Evolutionary conservation across 1,139 yeast species (phyloP), one percentile per base, ranked within the genome.

Genomic region (Torulaspora pretoriensis): DNA sequence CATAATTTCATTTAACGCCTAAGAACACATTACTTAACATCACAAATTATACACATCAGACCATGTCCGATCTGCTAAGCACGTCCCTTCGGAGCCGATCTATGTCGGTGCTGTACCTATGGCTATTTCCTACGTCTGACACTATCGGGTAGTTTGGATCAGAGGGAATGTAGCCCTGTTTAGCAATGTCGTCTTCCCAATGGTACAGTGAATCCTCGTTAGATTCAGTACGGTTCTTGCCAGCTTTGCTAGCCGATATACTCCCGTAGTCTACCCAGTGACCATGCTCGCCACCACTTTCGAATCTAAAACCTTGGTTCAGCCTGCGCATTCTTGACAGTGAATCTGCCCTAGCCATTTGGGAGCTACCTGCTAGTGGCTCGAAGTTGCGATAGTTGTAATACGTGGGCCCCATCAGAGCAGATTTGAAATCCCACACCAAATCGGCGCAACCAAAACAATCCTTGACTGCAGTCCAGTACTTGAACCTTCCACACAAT

Each of bases 331-430:
- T 72, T 42, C 94, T 68, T 0, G 92, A 80, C 14, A 71, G 70
- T 1, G 87, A 76, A 26, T 75, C 76, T 1, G 88, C 88, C 52
- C 82, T 89, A 2, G 86, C 83, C 33, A 83, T 72, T 23, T 77
- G 59, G 0, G 85, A 81, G 25, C 44, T 45, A 6, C 49, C 50
- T 53, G 84, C 89, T 0, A 83, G 83, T 0, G 94, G 80, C 60
- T 90, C 96, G 67, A 90, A 92, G 49, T 80, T 81, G 47, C 84
- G 76, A 61, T 87, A 90, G 55, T 85, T 89, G 64, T 92, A 92
- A 46, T 75, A 73, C 48, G 79, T 81, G 2, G 53, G 47, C 10
- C 96, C 96, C 48, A 79, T 71, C 56, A 86, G 78, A 0, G 95
- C 85, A 8, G 79, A 73, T 56, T 74, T 78, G 63, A 90, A 83